Percentiles rank a stretch among this genome's conserved stretches.
Evolutionary conservation across 805 yeast genomes (phyloP).

Genomic region (Barnettozyma californica): DNA sequence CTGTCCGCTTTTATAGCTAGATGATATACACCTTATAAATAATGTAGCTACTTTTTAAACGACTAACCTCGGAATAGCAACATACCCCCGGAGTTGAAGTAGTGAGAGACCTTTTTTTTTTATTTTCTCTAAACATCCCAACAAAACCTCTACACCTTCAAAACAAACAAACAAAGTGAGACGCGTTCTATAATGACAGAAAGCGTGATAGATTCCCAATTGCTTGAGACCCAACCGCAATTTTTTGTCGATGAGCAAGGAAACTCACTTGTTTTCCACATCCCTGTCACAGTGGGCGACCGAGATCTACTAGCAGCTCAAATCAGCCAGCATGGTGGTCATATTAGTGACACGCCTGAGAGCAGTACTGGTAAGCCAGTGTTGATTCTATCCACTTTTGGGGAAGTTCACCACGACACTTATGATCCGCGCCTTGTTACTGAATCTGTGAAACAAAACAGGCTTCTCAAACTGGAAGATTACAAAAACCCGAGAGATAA

Average conservation of each 20-base stretch:
- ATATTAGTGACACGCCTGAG: constrained; percentile 10
- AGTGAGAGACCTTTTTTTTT: neutral
- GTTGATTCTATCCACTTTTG: constrained; percentile 15
- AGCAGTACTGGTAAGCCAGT: constrained; percentile 6
- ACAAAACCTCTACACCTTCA: constrained; percentile 2
- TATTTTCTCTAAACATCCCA: constrained; percentile 5
- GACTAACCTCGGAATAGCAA: neutral
- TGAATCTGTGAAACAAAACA: constrained; percentile 16
- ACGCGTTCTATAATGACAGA: constrained; percentile 1
- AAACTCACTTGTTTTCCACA: constrained; percentile 17
- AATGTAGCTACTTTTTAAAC: no score
- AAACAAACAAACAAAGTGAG: neutral
- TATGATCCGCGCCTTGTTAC: constrained; percentile 21
- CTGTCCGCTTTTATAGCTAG: no score
- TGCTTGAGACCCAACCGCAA: constrained; percentile 5
- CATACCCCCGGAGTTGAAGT: neutral
- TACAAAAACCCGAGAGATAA: constrained; percentile 14
- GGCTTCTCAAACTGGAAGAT: constrained; percentile 7
- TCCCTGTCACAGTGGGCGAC: constrained; percentile 19
- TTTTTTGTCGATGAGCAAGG: constrained; percentile 5
- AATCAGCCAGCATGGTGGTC: constrained; percentile 20
- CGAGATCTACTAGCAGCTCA: constrained; percentile 10
- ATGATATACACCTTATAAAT: no score
- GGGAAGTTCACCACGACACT: constrained; percentile 15
- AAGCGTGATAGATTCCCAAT: constrained; percentile 11